phyloP scores from a whole-genome alignment of 1,139 yeast species.

The Tardiomyces blankii region DNA sequence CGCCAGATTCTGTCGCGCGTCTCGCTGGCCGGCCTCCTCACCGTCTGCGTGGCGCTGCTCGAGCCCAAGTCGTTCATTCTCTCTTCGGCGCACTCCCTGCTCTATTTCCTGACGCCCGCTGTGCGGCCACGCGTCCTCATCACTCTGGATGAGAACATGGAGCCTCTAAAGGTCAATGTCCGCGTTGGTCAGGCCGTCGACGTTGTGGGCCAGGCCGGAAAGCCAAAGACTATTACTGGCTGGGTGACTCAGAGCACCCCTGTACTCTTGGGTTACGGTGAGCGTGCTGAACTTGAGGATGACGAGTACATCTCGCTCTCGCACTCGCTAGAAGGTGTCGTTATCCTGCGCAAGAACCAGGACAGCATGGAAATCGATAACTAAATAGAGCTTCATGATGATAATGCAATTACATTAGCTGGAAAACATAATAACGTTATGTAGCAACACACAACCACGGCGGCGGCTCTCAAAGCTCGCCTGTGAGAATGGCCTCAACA shows the following conservation, averaged over 20 bases:
- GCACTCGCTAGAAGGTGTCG: conserved; percentile 82
- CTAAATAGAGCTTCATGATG: conserved; percentile 11
- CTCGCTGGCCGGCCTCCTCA: conserved; percentile 79
- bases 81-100: conserved; percentile 60
- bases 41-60: conserved; percentile 72
- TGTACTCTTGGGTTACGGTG: conserved; percentile 84
- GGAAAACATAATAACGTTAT: neutral
- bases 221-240: conserved; percentile 96
- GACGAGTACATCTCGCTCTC: conserved; percentile 84
- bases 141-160: conserved; percentile 81
- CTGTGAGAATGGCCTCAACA: conserved; percentile 29
- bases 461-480: conserved; percentile 21
- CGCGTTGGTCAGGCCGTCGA: conserved; percentile 99
- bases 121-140: conserved; percentile 88
- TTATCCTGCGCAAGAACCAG: conserved; percentile 82
- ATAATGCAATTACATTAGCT: conserved; percentile 1
- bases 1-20: conserved; percentile 81
- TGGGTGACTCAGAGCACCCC: conserved; percentile 99
- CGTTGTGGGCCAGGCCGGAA: conserved; percentile 97
- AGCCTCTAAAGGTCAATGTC: conserved; percentile 88
- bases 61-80: conserved; percentile 69
- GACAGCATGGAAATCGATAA: conserved; percentile 66
- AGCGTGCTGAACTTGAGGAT: conserved; percentile 93
- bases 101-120: conserved; percentile 81
- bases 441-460: neutral